Evolutionary conservation across 108 stramenopile genomes (phyloP).

Genomic region (Cylindrotheca closterium): DNA sequence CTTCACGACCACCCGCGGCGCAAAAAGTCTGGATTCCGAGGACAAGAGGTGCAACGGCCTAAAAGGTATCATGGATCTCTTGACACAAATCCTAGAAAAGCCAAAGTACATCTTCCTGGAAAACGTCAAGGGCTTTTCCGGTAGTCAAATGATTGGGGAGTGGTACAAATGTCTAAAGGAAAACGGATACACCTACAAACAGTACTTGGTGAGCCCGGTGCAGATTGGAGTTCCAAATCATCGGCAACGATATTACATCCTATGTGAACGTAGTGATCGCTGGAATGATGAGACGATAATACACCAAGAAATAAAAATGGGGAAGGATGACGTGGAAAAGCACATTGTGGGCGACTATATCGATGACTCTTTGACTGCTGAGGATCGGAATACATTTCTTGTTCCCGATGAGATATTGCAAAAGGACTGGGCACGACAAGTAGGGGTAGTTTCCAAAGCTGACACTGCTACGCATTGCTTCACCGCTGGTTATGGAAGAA

Average conservation of each 20-base stretch:
- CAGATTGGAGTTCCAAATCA: conserved; percentile 55
- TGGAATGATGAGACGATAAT: conserved; percentile 8
- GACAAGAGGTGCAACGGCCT: conserved; percentile 46
- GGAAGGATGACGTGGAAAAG: not conserved
- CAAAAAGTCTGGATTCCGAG: conserved; percentile 36
- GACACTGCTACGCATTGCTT: conserved; percentile 48
- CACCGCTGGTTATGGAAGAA: conserved; percentile 48
- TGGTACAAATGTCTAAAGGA: conserved; percentile 27
- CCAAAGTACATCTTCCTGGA: conserved; percentile 49
- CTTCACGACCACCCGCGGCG: conserved; percentile 39
- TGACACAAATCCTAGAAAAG: conserved; percentile 6
- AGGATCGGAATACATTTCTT: conserved; percentile 12
- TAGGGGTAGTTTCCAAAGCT: conserved; percentile 26
- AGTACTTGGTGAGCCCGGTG: conserved; percentile 34
- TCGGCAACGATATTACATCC: conserved; percentile 44
- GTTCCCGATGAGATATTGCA: conserved; percentile 18
- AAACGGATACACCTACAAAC: conserved; percentile 27
- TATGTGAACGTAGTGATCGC: conserved; percentile 31
- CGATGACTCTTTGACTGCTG: not conserved
- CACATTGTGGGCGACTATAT: conserved; percentile 11
- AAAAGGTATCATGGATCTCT: conserved; percentile 21
- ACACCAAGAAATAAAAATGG: not conserved
- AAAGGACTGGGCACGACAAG: conserved; percentile 34
- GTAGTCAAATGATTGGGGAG: conserved; percentile 16
- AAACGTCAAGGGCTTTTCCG: conserved; percentile 49